Evolutionary conservation across 495 filamentous ascomycete genomes (phyloP), one percentile per base, ranked within the genome.

Genomic region (Aspergillus baeticus): DNA sequence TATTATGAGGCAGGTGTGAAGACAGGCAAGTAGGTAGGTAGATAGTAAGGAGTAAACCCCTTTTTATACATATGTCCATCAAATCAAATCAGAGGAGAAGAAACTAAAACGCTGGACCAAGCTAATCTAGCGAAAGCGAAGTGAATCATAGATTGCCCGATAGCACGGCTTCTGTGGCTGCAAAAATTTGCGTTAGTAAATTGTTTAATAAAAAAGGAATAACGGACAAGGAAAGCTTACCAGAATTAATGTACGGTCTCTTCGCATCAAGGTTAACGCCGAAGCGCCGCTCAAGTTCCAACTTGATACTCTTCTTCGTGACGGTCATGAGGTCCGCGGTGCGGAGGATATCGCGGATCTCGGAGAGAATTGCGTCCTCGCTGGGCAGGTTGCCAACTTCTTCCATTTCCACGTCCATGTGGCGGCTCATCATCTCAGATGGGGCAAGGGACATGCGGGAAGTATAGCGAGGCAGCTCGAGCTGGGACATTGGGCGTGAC

Each of bases 241-340:
- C 91, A 72, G 88, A 92, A 67, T 91, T 95, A 71, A 98, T 96
- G 73, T 96, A 98, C 34, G 88, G 82, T 72, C 90, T 84, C 78
- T 84, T 89, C 49, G 82, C 71, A 67, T 98, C 92, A 50, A 98
- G 74, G 42, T 79, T 78, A 33, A 95, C 84, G 26, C 87, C 88
- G 68, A 96, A 99, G 60, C 92, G 81, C 63, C 81, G 80, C 77
- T 99, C 95, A 54, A 99, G 74, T 72, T 99, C 95, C 55, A 81
- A 71, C 81, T 96, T 97, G 74, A 99, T 88, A 55, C 88, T 90
- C 84, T 98, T 99, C 87, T 99, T 99, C 58, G 95, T 98, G 26
- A 98, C 89, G 10, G 78, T 90, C 94, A 99, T 99, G 63, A 99
- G 76, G 76, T 99, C 95, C 2, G 91, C 91, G 2, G 88, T 92